Evolutionary conservation across 805 yeast species (phyloP).

Genomic region (Kluyveromyces siamensis): DNA sequence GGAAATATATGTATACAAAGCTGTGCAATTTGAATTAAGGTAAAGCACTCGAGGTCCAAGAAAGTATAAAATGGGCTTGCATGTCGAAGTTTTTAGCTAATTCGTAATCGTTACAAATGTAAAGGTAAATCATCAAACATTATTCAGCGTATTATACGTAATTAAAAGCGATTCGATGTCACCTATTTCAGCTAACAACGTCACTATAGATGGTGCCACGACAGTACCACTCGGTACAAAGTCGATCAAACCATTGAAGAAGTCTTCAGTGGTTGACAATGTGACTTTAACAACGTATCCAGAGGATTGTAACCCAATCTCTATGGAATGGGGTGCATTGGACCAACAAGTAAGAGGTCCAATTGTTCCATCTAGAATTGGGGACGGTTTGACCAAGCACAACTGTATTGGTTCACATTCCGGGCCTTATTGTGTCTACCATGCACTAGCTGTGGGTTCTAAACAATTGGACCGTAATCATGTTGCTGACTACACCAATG

Average conservation of each 20-base stretch:
- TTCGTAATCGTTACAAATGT: too few species aligned
- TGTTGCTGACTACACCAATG: constrained; percentile 51
- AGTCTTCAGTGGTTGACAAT: constrained; percentile 8
- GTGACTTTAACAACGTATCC: constrained; percentile 46
- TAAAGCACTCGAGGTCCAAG: neutral
- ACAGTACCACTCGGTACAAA: neutral
- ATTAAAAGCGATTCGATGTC: neutral
- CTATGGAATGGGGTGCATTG: constrained; percentile 44
- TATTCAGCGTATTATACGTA: neutral
- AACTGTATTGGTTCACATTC: constrained; percentile 60
- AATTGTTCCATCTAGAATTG: constrained; percentile 43
- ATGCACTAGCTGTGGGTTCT: constrained; percentile 56
- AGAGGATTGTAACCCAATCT: constrained; percentile 42
- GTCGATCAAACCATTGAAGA: neutral
- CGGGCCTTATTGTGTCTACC: constrained; percentile 56
- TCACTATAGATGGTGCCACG: neutral
- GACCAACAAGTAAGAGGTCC: constrained; percentile 47
- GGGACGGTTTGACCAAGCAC: constrained; percentile 42
- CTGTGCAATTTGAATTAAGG: neutral
- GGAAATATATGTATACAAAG: neutral
- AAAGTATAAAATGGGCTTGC: neutral
- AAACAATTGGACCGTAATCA: constrained; percentile 45
- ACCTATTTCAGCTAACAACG: neutral
- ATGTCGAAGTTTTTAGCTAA: too few species aligned
- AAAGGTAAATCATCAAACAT: too few species aligned